Evolutionary conservation across 352 stramenopile species (phyloP).

Genomic region (Lagenidium sp.): DNA sequence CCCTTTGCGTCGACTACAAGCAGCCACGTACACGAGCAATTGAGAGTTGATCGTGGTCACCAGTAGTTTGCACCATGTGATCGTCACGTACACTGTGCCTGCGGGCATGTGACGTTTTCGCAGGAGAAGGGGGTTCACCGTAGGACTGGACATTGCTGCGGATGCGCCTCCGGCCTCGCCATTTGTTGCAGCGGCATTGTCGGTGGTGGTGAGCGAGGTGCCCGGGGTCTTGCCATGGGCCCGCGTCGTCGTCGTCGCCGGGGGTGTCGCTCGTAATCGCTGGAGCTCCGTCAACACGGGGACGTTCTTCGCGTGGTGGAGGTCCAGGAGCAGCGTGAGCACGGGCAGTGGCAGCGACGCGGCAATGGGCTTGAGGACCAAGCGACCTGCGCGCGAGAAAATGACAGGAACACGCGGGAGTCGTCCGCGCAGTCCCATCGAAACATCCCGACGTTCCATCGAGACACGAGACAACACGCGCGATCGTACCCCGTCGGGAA

Average conservation of each 20-base stretch:
- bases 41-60: neutral
- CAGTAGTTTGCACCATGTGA: too few relatives aligned
- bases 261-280: constrained; percentile 5
- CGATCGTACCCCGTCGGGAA: constrained; percentile 37
- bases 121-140: constrained; percentile 9
- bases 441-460: too few relatives aligned
- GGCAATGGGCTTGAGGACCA: constrained; percentile 28
- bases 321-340: constrained; percentile 22
- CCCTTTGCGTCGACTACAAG: too few relatives aligned
- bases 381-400: constrained; percentile 7
- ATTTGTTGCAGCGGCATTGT: constrained; percentile 1
- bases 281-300: constrained; percentile 22
- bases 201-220: constrained; percentile 13
- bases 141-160: neutral
- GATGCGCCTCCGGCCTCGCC: constrained; percentile 3
- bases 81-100: constrained; percentile 43
- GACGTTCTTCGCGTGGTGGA: constrained; percentile 23
- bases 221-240: constrained; percentile 1
- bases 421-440: neutral
- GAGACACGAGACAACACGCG: neutral
- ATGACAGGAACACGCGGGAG: neutral
- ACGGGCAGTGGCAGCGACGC: constrained; percentile 17
- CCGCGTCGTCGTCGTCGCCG: neutral
- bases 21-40: neutral
- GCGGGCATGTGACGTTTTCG: constrained; percentile 39